Base-by-base conservation (phyloP, 257 asterid species). In the Solanum chmielewskii region DNA sequence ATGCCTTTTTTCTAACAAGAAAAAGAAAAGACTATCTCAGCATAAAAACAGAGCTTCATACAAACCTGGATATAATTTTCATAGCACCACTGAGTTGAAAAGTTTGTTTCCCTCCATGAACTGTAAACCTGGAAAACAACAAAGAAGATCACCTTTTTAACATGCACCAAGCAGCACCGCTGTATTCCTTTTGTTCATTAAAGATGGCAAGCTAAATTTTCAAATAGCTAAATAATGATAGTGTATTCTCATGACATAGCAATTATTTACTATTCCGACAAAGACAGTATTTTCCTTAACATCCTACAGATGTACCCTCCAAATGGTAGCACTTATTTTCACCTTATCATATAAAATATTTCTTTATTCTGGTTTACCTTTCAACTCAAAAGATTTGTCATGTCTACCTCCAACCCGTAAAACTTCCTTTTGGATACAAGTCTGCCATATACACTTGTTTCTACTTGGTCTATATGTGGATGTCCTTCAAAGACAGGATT, bases 1-100 rank as follows among this genome's bases (percentile, higher is more conserved):
- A 56, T 77, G 71, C 6, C 16, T 83, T 9, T 70, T 73, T 73
- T 37, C 29, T 37, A 20, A 35, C 9, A 21, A 45, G 23, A 85
- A 21, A 25, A 68, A 47, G 66, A 45, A 47, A 13, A 25, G 64
- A 47, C 66, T 16, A 27, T 45, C 84, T 45, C 27, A 27, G 66
- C 66, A 9, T 80, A 47, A 47, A 80, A 44, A 12, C 10, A 44
- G 39, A 77, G 29, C 33, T 64, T 62, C 8, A 11, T 70, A 88
- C 90, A 70, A 85, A 95, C 98, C 92, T 96, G 98, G 83, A 96
- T 95, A 88, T 94, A 96, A 90, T 95, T 96, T 89, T 96, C 98
- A 62, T 96, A 95, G 90, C 99, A 94, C 99, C 99, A 95, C 86
- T 95, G 99, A 20, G 98, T 96, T 47, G 98, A 93, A 89, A 90